These are phyloP conservation scores for Mitragyna speciosa DNA, from an alignment of 257 asterid genomes.

Conservation along the genomic window DNA sequence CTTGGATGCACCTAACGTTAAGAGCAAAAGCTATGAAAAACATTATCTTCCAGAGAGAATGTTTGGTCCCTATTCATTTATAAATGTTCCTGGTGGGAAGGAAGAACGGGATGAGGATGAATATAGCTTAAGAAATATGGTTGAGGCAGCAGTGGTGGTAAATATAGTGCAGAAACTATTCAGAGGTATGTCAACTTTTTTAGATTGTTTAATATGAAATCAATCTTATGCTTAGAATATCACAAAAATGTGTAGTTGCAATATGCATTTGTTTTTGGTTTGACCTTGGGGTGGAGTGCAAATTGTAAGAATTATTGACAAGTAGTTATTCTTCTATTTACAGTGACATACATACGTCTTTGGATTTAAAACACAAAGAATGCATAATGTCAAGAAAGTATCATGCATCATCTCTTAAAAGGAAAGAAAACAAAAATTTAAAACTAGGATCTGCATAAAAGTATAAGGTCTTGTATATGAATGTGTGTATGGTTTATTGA, in stretches of 20 bases:
- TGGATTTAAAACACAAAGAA: neutral
- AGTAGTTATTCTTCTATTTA: neutral
- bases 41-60: neutral
- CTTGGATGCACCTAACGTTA: constrained; percentile 44
- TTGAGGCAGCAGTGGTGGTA: constrained; percentile 58
- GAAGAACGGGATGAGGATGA: neutral
- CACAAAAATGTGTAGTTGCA: neutral
- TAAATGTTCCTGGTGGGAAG: neutral
- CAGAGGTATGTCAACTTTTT: constrained; percentile 37
- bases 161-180: constrained; percentile 50
- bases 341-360: neutral
- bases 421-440: neutral
- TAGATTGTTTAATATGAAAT: neutral
- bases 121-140: constrained; percentile 42
- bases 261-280: neutral
- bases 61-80: neutral
- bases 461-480: too few relatives aligned
- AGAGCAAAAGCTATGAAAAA: neutral
- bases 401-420: neutral
- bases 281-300: neutral
- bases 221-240: neutral
- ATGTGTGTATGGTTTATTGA: too few relatives aligned
- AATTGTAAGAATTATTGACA: too few relatives aligned
- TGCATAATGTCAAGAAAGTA: neutral
- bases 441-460: too few relatives aligned